phyloP scores from a whole-genome alignment of 495 filamentous ascomycete species.

The Recurvomyces mirabilis region DNA sequence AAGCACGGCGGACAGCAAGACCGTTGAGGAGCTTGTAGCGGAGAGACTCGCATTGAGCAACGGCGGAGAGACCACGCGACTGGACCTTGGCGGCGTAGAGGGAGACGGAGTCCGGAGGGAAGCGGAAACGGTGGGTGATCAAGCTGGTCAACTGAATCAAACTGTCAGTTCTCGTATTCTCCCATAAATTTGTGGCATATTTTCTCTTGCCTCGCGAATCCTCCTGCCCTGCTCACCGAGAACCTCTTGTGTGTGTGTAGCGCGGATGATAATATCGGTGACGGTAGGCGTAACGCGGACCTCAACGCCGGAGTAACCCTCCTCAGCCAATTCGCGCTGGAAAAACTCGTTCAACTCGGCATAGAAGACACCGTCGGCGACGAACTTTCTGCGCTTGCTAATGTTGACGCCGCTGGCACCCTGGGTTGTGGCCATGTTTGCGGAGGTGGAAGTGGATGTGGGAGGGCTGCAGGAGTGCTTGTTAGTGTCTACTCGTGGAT shows the following conservation, averaged over 20 bases:
- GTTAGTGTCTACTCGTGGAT: no score
- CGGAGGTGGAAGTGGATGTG: conserved; percentile 1
- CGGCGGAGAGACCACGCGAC: conserved; percentile 97
- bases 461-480: no score
- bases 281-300: conserved; percentile 99
- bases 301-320: conserved; percentile 99
- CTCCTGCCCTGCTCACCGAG: conserved; percentile 98
- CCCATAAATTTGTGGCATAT: no score
- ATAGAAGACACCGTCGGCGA: conserved; percentile 99
- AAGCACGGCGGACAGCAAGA: conserved; percentile 90
- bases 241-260: conserved; percentile 99
- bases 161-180: no score
- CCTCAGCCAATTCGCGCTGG: conserved; percentile 99
- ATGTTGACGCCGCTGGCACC: conserved; percentile 19
- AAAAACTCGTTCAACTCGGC: conserved; percentile 99
- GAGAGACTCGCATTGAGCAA: conserved; percentile 99
- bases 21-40: conserved; percentile 99
- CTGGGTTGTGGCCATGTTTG: conserved; percentile 15
- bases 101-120: conserved; percentile 98
- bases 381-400: conserved; percentile 99
- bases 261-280: conserved; percentile 99
- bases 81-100: conserved; percentile 99
- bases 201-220: no score
- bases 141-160: conserved; percentile 96
- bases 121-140: conserved; percentile 99